These are phyloP conservation scores for Ramichloridium luteum DNA, from an alignment of 2,329 filamentous ascomycete species.

Conservation along the genomic window DNA sequence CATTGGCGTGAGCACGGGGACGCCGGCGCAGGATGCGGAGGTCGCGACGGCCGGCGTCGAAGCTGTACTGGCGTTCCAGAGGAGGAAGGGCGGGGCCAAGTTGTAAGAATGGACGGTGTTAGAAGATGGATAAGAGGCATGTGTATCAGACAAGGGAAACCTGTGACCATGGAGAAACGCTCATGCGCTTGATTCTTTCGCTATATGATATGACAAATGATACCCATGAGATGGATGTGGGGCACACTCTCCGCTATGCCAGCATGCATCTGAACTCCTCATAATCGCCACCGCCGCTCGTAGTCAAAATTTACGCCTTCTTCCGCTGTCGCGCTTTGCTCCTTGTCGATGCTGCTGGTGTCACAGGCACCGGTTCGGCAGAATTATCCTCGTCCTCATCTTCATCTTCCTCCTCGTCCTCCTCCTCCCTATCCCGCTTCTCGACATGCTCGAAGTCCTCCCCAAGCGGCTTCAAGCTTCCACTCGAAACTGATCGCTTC, in stretches of 20 bases:
- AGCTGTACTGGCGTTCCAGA: constrained; percentile 30
- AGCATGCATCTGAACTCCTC: no score
- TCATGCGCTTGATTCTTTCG: no score
- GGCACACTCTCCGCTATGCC: no score
- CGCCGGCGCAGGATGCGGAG: constrained; percentile 40
- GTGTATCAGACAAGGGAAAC: no score
- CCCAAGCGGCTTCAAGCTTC: no score
- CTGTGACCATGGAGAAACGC: no score
- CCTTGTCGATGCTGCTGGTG: constrained; percentile 28
- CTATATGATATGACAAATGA: no score
- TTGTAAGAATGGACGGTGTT: no score
- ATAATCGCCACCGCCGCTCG: no score
- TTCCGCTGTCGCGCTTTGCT: constrained; percentile 31
- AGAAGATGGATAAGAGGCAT: no score
- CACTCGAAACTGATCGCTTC: no score
- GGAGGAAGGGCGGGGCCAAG: constrained; percentile 27
- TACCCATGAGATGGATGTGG: no score
- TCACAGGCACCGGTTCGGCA: constrained; percentile 9
- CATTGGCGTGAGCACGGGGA: constrained; percentile 44
- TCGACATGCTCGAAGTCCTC: constrained; percentile 7
- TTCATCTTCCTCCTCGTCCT: constrained; percentile 11
- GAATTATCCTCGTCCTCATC: constrained; percentile 9
- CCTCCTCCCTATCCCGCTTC: constrained; percentile 18
- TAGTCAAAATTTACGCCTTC: constrained; percentile 25
- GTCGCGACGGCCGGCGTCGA: constrained; percentile 41